Percentiles rank a stretch among this genome's conserved stretches.
Conservation (phyloP, 2,329 filamentous ascomycete genomes). For the Penicillium sp. region DNA sequence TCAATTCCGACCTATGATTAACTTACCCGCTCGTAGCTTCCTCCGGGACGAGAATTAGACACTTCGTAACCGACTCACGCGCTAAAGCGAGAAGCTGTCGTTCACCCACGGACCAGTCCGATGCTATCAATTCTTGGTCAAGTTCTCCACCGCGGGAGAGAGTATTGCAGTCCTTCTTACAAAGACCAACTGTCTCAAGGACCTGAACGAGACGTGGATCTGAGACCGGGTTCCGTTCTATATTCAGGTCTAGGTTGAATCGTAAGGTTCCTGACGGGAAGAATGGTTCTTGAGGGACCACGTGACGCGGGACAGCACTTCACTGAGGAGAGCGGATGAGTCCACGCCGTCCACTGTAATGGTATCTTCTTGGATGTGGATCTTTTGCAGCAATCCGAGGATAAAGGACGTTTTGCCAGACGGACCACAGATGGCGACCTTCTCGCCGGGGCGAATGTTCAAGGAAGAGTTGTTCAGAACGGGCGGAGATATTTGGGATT, state of each 20-base stretch:
- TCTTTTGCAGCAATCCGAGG: conserved; percentile 22
- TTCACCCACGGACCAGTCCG: conserved; percentile 66
- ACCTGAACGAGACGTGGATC: conserved; percentile 23
- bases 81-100: conserved; percentile 71
- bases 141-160: conserved; percentile 16
- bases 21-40: conserved; percentile 22
- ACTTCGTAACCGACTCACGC: conserved; percentile 55
- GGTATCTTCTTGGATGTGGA: conserved; percentile 25
- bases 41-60: conserved; percentile 15
- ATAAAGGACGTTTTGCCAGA: conserved; percentile 24
- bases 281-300: conserved; percentile 28
- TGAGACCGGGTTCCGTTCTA: conserved; percentile 22
- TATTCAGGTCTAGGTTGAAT: conserved; percentile 28
- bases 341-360: conserved; percentile 27
- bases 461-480: conserved; percentile 28
- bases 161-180: conserved; percentile 19
- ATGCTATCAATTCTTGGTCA: conserved; percentile 34
- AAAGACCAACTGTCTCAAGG: conserved; percentile 24
- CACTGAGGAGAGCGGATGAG: conserved; percentile 13
- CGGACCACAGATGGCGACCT: conserved; percentile 31
- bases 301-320: conserved; percentile 18
- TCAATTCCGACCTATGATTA: neutral
- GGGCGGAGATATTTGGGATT: too few relatives aligned
- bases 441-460: conserved; percentile 26
- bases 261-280: conserved; percentile 24